Conservation (phyloP, 768 basidiomycete species). For the Tylopilus plumbeoviolaceoides region DNA sequence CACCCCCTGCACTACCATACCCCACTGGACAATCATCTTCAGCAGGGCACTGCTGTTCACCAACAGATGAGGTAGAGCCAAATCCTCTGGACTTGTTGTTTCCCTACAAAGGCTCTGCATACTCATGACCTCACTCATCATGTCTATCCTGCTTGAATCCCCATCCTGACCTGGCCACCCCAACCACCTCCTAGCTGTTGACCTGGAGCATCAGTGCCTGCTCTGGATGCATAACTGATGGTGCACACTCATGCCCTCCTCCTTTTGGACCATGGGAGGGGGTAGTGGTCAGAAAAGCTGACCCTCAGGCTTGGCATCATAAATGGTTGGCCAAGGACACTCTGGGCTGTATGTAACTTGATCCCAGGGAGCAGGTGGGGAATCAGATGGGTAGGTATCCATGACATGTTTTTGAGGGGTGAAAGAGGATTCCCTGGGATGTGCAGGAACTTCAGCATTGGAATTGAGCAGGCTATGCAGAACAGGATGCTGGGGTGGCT, state of each 20-base stretch:
- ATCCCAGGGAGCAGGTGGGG: conserved; percentile 5
- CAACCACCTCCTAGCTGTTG: conserved; percentile 17
- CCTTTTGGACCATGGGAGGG: not conserved
- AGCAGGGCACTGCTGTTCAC: conserved; percentile 15
- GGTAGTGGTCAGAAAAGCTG: conserved; percentile 3
- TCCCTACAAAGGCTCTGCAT: conserved; percentile 19
- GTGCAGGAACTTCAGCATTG: conserved; percentile 1
- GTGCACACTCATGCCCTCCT: conserved; percentile 11
- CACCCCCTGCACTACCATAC: conserved; percentile 16
- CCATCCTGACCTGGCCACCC: conserved; percentile 13
- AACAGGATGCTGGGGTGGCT: not conserved
- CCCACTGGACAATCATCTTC: conserved; percentile 6
- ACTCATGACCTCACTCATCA: conserved; percentile 19
- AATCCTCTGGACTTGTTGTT: not conserved
- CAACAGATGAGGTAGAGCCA: conserved; percentile 11
- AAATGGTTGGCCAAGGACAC: conserved; percentile 5
- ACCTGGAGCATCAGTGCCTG: conserved; percentile 28
- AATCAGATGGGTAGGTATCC: conserved; percentile 10
- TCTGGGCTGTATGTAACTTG: conserved; percentile 7
- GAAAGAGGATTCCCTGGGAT: conserved; percentile 5
- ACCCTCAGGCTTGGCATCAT: conserved; percentile 7
- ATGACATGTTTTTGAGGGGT: conserved; percentile 2
- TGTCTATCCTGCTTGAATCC: conserved; percentile 16
- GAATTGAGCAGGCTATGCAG: not conserved
- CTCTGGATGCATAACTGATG: conserved; percentile 28